Base-by-base conservation (phyloP, 2,329 filamentous ascomycete species). In the Pestalotiopsis sp. region DNA sequence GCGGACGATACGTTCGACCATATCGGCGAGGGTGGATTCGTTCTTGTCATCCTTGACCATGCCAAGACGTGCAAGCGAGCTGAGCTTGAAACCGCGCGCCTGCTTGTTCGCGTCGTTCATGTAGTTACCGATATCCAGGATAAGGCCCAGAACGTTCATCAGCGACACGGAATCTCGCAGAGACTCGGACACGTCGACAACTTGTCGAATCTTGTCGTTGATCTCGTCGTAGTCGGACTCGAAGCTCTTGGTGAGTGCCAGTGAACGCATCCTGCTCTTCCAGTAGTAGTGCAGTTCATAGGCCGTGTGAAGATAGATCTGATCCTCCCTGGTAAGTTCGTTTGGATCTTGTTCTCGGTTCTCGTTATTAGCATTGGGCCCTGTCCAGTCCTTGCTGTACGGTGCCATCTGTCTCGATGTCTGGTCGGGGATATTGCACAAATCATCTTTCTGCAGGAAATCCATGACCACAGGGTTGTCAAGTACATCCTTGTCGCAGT, bases 1-100 rank as follows among this genome's bases (percentile, higher is more conserved):
- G 71, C 96, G 92, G 68, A 98, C 95, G 73, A 98, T 97, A 73
- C 95, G 92, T 81, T 99, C 96, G 57, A 99, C 94, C 57, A 98
- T 88, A 80, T 99, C 96, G 67, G 95, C 94, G 77, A 99, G 92
- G 0, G 94, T 98, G 1, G 94, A 95, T 80, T 98, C 92, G 80
- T 99, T 99, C 86, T 98, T 98, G 83, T 97, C 94, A 77, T 99
- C 96, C 83, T 99, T 99, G 76, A 98, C 93, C 94, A 99, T 98
- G 69, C 92, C 94, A 66, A 99, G 84, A 66, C 96, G 90, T 35
- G 93, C 93, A 62, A 99, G 89, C 5, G 96, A 98, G 76, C 94
- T 96, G 14, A 99, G 89, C 84, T 99, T 99, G 90, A 99, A 99
- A 70, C 96, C 96, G 68, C 92, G 93, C 3, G 96, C 96, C 81